A percentile compares a stretch with the other conserved stretches of the same genome.
phyloP scores from a whole-genome alignment of 768 basidiomycete species.

The Trametes maxima region DNA sequence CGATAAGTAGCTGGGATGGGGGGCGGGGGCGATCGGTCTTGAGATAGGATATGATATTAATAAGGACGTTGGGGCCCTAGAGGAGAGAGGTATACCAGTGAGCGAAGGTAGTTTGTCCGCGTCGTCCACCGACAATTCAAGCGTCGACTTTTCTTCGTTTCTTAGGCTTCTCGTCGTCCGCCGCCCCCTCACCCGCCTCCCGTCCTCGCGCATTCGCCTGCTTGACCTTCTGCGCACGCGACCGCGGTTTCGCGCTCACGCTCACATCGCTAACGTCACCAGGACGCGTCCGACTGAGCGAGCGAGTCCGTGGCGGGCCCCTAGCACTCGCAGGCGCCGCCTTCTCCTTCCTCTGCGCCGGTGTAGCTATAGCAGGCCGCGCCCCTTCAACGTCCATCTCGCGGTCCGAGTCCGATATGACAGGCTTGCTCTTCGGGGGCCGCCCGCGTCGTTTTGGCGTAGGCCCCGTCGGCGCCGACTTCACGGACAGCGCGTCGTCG shows the following conservation, averaged over 20 bases:
- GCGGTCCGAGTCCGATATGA: slow-evolving; percentile 26
- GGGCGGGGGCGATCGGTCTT: neutral
- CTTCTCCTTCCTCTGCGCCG: slow-evolving; percentile 10
- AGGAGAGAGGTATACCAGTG: no score
- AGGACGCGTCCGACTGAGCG: slow-evolving; percentile 24
- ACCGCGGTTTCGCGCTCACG: slow-evolving; percentile 13
- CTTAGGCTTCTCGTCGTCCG: slow-evolving; percentile 30
- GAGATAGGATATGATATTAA: neutral
- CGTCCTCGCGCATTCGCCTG: slow-evolving; percentile 15
- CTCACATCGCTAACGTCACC: slow-evolving; percentile 14
- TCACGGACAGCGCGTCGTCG: slow-evolving; percentile 17
- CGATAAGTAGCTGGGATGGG: slow-evolving; percentile 1
- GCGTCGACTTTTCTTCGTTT: slow-evolving; percentile 29
- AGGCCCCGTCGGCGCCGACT: slow-evolving; percentile 15
- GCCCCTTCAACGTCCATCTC: slow-evolving; percentile 20
- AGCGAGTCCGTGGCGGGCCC: slow-evolving; percentile 20
- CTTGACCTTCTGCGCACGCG: slow-evolving; percentile 16
- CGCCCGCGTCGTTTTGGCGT: slow-evolving; percentile 23
- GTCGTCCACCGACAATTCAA: neutral
- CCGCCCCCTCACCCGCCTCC: slow-evolving; percentile 15
- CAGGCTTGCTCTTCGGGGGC: slow-evolving; percentile 27
- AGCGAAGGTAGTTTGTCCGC: neutral
- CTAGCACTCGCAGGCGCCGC: slow-evolving; percentile 4
- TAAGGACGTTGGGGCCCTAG: no score
- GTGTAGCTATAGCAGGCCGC: neutral